These are phyloP conservation scores for Penicillium diatomitis DNA, from an alignment of 495 filamentous ascomycete species.

Conservation along the genomic window DNA sequence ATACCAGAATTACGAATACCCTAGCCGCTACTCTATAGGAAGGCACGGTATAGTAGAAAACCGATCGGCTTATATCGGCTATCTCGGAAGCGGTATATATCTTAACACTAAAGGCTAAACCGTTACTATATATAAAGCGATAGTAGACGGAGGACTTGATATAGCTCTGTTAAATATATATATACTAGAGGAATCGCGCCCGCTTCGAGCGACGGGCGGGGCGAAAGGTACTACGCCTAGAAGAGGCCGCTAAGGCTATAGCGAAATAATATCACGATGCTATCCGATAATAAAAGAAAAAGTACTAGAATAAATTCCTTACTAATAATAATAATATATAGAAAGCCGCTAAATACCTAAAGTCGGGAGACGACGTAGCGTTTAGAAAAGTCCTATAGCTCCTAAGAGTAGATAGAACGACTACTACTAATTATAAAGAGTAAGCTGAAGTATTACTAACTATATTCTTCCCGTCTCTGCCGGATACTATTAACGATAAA, in stretches of 20 bases:
- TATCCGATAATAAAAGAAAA: slow-evolving; percentile 18
- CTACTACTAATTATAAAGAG: slow-evolving; percentile 5
- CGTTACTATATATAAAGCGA: slow-evolving; percentile 10
- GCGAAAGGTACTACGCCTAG: slow-evolving; percentile 8
- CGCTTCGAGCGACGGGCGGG: slow-evolving; percentile 7
- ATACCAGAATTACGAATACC: slow-evolving; percentile 11
- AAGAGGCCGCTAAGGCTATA: slow-evolving; percentile 8
- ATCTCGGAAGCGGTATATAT: slow-evolving; percentile 1
- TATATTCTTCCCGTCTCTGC: slow-evolving; percentile 22
- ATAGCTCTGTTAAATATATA: slow-evolving; percentile 4
- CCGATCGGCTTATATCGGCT: slow-evolving; percentile 9
- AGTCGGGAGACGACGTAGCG: slow-evolving; percentile 6
- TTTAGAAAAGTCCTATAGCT: slow-evolving; percentile 10
- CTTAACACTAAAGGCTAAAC: slow-evolving; percentile 9
- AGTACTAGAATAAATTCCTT: slow-evolving; percentile 19
- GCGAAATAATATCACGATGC: slow-evolving; percentile 5
- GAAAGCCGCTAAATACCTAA: slow-evolving; percentile 18
- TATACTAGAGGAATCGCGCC: slow-evolving; percentile 8
- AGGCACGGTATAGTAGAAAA: slow-evolving; percentile 13
- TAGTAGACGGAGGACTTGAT: slow-evolving; percentile 11
- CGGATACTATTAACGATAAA: slow-evolving; percentile 11
- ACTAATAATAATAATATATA: slow-evolving; percentile 17
- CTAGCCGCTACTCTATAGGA: slow-evolving; percentile 9
- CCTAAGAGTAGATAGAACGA: slow-evolving; percentile 5
- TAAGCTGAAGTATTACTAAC: slow-evolving; percentile 13